Conservation (phyloP, 129 eudicot species). For the Helianthus annuus region HanXRQr2.0-SUNRISE NC_035448.2:193879881-193880380, state of each 20-base stretch:
- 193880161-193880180: background rate
- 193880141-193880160: background rate
- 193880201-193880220: background rate
- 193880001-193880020: constrained; percentile 37
- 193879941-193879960: constrained; percentile 41
- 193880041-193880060: background rate
- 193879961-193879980: constrained; percentile 49
- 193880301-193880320: no score
- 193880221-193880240: no score
- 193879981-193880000: constrained; percentile 58
- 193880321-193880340: no score
- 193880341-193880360: no score
- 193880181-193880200: background rate
- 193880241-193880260: no score
- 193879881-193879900: no score
- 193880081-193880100: background rate
- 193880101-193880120: background rate
- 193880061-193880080: background rate
- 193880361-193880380: no score
- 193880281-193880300: no score
- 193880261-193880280: no score
- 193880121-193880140: background rate
- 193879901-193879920: constrained; percentile 12
- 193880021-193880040: background rate
- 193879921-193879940: constrained; percentile 28